phyloP scores from a whole-genome alignment of 2,329 filamentous ascomycete species.

The Rutstroemia sp. region DNA sequence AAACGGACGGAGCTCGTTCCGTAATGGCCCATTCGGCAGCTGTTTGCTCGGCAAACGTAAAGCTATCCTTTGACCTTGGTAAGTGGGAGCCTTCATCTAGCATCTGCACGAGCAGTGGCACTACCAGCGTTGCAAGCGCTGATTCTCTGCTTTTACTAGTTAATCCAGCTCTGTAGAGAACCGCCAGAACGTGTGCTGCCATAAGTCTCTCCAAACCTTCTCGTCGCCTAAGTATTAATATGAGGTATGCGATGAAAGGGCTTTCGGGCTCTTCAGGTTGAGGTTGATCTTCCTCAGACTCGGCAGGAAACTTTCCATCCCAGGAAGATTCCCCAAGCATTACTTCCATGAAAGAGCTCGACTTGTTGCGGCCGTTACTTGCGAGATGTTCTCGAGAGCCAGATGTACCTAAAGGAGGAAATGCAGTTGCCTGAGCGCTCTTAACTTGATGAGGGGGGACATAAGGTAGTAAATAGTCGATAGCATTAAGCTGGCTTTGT shows the following conservation, averaged over 20 bases:
- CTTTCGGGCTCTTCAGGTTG: constrained; percentile 57
- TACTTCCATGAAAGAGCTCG: not conserved
- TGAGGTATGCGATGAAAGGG: constrained; percentile 65
- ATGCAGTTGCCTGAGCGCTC: constrained; percentile 36
- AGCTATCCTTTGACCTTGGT: constrained; percentile 33
- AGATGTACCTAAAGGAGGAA: constrained; percentile 45
- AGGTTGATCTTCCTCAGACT: constrained; percentile 26
- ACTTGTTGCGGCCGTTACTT: constrained; percentile 17
- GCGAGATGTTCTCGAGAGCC: constrained; percentile 33
- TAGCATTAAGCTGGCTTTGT: constrained; percentile 41
- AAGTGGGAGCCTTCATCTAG: constrained; percentile 45
- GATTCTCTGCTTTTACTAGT: constrained; percentile 56
- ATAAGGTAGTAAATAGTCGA: constrained; percentile 59
- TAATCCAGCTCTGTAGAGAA: constrained; percentile 61
- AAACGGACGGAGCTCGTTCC: constrained; percentile 65
- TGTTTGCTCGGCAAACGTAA: constrained; percentile 30
- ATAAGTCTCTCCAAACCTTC: constrained; percentile 54
- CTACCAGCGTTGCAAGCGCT: constrained; percentile 57
- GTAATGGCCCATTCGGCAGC: constrained; percentile 45
- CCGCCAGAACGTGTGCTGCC: constrained; percentile 61
- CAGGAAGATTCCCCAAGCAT: not conserved
- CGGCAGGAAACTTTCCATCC: not conserved
- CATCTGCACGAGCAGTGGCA: constrained; percentile 62
- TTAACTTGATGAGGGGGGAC: constrained; percentile 38
- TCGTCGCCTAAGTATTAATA: constrained; percentile 53